phyloP scores from a whole-genome alignment of 1,284 basidiomycete species.

The Ganoderma multipileum region DNA sequence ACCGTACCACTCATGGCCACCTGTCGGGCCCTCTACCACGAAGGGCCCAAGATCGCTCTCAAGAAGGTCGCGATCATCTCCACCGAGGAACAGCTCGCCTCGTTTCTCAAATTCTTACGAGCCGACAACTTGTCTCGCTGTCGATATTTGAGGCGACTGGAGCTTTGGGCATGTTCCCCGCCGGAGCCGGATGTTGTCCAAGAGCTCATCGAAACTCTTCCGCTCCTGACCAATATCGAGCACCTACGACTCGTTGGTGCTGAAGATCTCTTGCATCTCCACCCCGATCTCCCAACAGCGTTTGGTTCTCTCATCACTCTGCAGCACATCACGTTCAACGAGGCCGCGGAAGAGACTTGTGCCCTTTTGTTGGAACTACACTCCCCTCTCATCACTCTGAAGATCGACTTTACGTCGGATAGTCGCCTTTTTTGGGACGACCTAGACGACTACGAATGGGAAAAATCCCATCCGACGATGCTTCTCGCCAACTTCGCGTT shows the following conservation, averaged over 20 bases:
- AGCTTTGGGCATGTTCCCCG: not conserved
- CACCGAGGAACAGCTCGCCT: not conserved
- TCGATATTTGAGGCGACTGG: not conserved
- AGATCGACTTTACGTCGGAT: not conserved
- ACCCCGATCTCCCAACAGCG: not conserved
- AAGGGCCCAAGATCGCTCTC: not conserved
- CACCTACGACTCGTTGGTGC: not conserved
- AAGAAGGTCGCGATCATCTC: not conserved
- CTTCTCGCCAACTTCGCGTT: not conserved
- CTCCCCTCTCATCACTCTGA: not conserved
- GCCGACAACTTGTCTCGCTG: not conserved
- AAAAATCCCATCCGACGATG: not conserved
- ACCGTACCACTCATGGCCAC: constrained; percentile 32
- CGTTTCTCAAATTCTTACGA: not conserved
- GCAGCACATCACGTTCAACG: not conserved
- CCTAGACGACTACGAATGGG: not conserved
- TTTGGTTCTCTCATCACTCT: not conserved
- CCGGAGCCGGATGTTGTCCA: not conserved
- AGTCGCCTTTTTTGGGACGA: constrained; percentile 1
- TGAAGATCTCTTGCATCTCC: not conserved
- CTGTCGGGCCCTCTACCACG: not conserved
- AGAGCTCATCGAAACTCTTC: not conserved
- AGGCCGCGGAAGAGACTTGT: not conserved
- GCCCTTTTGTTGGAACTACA: not conserved
- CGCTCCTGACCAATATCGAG: not conserved